Evolutionary conservation across 345 rosid species (phyloP), one percentile per base, ranked within the genome.

Genomic region (Rhizophora mangle): DNA sequence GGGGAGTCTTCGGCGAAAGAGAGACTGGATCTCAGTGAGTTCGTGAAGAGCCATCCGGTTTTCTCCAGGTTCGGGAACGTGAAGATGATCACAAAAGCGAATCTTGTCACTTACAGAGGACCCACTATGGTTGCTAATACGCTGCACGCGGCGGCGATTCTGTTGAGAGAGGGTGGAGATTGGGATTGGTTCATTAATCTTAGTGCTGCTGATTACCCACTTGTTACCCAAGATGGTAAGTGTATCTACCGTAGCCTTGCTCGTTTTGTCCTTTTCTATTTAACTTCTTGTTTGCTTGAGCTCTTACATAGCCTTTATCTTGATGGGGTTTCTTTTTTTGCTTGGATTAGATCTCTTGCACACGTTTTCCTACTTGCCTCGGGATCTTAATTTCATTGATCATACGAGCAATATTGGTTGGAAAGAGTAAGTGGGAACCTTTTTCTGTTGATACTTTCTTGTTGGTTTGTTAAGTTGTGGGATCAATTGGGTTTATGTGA

Each of bases 71-170:
- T 91, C 21, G 63, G 75, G 34, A 93, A 93, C 73, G 98, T 91
- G 30, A 82, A 85, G 80, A 82, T 93, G 94, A 91, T 94, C 51
- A 75, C 74, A 2, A 95, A 90, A 74, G 99, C 98, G 6, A 95
- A 95, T 79, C 84, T 95, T 64, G 92, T 95, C 8, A 95, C 99
- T 5, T 95, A 95, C 56, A 83, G 96, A 30, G 99, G 99, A 1
- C 98, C 99, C 4, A 95, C 99, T 0, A 95, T 95, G 99, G 99
- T 95, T n/a, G 98, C 99, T 13, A 95, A 90, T 71, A 95, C 99
- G 19, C 88, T 95, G 16, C 99, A 95, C 69, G 99, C 96, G 0
- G 99, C 99, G 3, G 96, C 98, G 43, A 84, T 95, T 72, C 80
- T 95, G 90, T 83, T 95, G 71, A 83, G 80, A 43, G 88, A 92